Percentiles rank a stretch among this genome's conserved stretches.
Conservation (phyloP, 768 basidiomycete genomes). For the Mycena alexandri region DNA sequence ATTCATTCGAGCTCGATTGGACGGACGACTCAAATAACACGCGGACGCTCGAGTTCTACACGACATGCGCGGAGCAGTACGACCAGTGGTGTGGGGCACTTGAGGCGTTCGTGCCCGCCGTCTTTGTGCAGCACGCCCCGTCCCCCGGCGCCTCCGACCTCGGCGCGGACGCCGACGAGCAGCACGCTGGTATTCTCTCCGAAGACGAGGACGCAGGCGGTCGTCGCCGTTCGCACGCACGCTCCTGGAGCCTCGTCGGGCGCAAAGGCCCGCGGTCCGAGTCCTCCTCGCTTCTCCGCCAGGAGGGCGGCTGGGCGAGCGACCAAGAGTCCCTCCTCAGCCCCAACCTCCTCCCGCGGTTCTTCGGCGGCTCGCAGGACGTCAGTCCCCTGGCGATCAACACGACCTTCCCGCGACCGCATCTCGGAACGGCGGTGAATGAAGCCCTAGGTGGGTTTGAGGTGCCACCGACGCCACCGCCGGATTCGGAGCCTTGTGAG, state of each 20-base stretch:
- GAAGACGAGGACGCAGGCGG: slow-evolving; percentile 42
- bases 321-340: slow-evolving; percentile 47
- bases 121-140: slow-evolving; percentile 33
- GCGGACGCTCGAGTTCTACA: slow-evolving; percentile 30
- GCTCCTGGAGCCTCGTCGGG: slow-evolving; percentile 56
- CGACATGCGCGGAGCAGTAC: slow-evolving; percentile 36
- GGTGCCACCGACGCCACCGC: slow-evolving; percentile 37
- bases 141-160: slow-evolving; percentile 26
- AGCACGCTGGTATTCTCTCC: slow-evolving; percentile 26
- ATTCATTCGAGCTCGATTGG: slow-evolving; percentile 51
- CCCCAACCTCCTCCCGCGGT: slow-evolving; percentile 52
- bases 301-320: slow-evolving; percentile 37
- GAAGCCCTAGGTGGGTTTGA: slow-evolving; percentile 27
- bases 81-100: slow-evolving; percentile 46
- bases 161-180: slow-evolving; percentile 36
- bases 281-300: slow-evolving; percentile 50
- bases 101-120: slow-evolving; percentile 45
- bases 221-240: slow-evolving; percentile 41
- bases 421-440: slow-evolving; percentile 7
- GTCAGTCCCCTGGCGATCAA: slow-evolving; percentile 37
- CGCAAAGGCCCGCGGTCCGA: slow-evolving; percentile 54
- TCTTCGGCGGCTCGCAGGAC: slow-evolving; percentile 43
- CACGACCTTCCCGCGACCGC: slow-evolving; percentile 28
- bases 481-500: slow-evolving; percentile 34
- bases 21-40: slow-evolving; percentile 33